A percentile compares a stretch with the other conserved stretches of the same genome.
Evolutionary conservation across 768 basidiomycete genomes (phyloP).

Genomic region (Boletus sp.): DNA sequence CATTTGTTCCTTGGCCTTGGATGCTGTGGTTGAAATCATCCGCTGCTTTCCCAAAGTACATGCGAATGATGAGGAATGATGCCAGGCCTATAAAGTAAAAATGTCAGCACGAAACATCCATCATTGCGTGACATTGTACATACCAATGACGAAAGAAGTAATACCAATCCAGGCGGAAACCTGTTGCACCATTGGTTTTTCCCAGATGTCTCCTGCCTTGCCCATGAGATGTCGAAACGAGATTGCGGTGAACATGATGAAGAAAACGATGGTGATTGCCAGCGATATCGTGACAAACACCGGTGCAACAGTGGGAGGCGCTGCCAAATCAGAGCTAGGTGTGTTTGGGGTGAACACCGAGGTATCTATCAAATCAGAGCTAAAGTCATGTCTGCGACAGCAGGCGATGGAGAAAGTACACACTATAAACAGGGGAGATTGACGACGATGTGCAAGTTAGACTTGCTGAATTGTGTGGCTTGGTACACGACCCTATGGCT

Average conservation of each 20-base stretch:
- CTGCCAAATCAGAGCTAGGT: conserved; percentile 53
- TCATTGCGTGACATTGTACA: conserved; percentile 8
- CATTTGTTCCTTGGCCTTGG: conserved; percentile 46
- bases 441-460: conserved; percentile 57
- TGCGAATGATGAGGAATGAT: conserved; percentile 67
- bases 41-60: conserved; percentile 80
- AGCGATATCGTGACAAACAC: conserved; percentile 63
- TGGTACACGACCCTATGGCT: conserved; percentile 63
- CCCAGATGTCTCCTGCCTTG: conserved; percentile 47
- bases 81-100: conserved; percentile 49
- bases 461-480: conserved; percentile 43
- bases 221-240: conserved; percentile 66
- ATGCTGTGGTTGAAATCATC: conserved; percentile 75
- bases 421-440: conserved; percentile 63
- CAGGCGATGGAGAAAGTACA: conserved; percentile 16
- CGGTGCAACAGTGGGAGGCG: conserved; percentile 61
- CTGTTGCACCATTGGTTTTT: conserved; percentile 57
- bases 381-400: not conserved
- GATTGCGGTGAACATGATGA: conserved; percentile 61
- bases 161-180: conserved; percentile 73
- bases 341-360: conserved; percentile 57
- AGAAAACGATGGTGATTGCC: conserved; percentile 57
- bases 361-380: conserved; percentile 45
- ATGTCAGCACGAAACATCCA: not conserved
- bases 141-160: conserved; percentile 73